phyloP scores from a whole-genome alignment of 192 early-diverging fungal genomes.

The Coemansia sp. region DNA sequence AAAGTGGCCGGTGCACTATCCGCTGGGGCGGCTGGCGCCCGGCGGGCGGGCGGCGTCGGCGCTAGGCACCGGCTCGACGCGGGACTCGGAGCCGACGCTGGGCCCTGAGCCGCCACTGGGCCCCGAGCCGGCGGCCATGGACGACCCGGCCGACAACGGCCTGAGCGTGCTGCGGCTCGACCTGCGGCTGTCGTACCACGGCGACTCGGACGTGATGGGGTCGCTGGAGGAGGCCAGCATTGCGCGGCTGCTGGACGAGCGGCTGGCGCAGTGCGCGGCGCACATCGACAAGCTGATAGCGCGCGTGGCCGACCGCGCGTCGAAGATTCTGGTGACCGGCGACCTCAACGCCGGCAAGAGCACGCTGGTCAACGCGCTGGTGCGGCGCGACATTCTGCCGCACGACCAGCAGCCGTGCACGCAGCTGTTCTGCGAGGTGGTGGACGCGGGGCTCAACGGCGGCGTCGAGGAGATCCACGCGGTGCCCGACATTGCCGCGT shows the following conservation, averaged over 20 bases:
- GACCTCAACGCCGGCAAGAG: slow-evolving; percentile 98
- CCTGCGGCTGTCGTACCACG: slow-evolving; percentile 62
- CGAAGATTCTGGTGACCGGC: slow-evolving; percentile 93
- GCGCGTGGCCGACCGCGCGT: slow-evolving; percentile 85
- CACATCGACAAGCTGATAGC: slow-evolving; percentile 80
- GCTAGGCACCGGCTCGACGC: too few relatives aligned
- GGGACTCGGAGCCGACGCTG: slow-evolving; percentile 17
- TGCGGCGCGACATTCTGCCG: slow-evolving; percentile 85
- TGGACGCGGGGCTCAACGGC: slow-evolving; percentile 86
- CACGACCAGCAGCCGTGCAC: slow-evolving; percentile 98
- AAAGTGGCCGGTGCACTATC: slow-evolving; percentile 65
- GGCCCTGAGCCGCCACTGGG: slow-evolving; percentile 10
- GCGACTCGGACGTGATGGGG: slow-evolving; percentile 58
- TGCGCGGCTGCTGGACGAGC: slow-evolving; percentile 66
- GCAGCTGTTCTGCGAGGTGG: slow-evolving; percentile 91
- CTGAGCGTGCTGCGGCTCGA: slow-evolving; percentile 63
- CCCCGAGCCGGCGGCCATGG: slow-evolving; percentile 11
- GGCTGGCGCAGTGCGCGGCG: slow-evolving; percentile 60
- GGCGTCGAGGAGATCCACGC: slow-evolving; percentile 92
- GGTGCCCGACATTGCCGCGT: slow-evolving; percentile 62
- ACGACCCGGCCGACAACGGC: slow-evolving; percentile 24
- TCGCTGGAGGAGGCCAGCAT: slow-evolving; percentile 68
- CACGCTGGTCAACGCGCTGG: slow-evolving; percentile 94
- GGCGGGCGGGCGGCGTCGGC: slow-evolving; percentile 23
- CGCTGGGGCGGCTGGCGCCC: slow-evolving; percentile 41